phyloP scores from a whole-genome alignment of 441 rosid genomes.

The Capsella rubella region DNA sequence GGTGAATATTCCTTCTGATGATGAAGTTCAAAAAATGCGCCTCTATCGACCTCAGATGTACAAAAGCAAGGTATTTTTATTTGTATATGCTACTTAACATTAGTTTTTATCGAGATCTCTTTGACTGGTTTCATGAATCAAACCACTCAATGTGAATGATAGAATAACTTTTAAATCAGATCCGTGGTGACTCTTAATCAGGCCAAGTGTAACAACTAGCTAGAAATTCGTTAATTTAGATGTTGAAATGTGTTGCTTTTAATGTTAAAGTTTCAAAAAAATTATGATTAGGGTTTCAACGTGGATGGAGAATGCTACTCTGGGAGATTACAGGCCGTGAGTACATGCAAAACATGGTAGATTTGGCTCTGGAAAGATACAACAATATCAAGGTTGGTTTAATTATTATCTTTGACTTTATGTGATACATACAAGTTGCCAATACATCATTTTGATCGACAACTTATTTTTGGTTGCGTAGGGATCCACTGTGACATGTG shows the following conservation, averaged over 20 bases:
- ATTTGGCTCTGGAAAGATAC: conserved; percentile 17
- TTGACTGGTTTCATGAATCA: not conserved
- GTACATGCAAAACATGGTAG: conserved; percentile 19
- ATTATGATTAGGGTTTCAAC: conserved; percentile 21
- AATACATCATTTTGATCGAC: not conserved
- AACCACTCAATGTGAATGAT: not conserved
- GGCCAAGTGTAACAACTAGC: not conserved
- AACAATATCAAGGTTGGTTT: conserved; percentile 10
- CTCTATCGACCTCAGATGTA: not conserved
- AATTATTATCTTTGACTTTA: not conserved
- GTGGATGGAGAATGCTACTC: conserved; percentile 18
- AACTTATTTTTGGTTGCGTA: not conserved
- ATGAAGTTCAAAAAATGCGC: conserved; percentile 1
- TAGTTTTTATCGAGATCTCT: not conserved
- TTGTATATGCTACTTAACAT: not conserved
- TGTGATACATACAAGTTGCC: not conserved
- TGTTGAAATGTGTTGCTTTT: not conserved
- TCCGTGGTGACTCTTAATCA: not conserved
- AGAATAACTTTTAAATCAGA: not conserved
- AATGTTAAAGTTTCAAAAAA: not conserved
- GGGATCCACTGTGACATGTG: conserved; percentile 1
- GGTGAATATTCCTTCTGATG: not conserved
- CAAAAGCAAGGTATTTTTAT: conserved; percentile 24
- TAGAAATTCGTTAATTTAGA: not conserved
- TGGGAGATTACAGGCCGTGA: conserved; percentile 3